phyloP scores from a whole-genome alignment of 2,329 filamentous ascomycete species.

The Fusarium floridanum region DNA sequence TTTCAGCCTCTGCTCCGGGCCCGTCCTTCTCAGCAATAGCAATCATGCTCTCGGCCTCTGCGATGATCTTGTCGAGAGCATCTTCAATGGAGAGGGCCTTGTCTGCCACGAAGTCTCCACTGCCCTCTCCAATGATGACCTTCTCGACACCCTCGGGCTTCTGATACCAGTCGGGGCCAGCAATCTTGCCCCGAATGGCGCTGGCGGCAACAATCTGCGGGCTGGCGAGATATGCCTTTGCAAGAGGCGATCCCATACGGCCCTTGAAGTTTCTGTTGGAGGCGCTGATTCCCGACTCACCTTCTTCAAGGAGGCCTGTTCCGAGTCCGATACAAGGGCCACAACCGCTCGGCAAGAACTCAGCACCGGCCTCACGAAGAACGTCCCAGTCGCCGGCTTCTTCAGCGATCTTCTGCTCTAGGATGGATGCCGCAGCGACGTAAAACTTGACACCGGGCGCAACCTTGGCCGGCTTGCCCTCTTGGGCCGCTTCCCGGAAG shows the following conservation, averaged over 20 bases:
- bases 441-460: slow-evolving; percentile 85
- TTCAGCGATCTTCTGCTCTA: slow-evolving; percentile 83
- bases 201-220: slow-evolving; percentile 94
- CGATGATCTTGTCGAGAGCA: slow-evolving; percentile 78
- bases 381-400: slow-evolving; percentile 87
- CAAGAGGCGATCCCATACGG: slow-evolving; percentile 76
- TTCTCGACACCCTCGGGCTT: slow-evolving; percentile 76
- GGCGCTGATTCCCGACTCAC: slow-evolving; percentile 87
- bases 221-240: slow-evolving; percentile 87
- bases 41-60: slow-evolving; percentile 75
- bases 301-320: slow-evolving; percentile 81
- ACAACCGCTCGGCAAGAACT: slow-evolving; percentile 78
- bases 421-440: slow-evolving; percentile 85
- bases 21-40: slow-evolving; percentile 62
- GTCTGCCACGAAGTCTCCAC: slow-evolving; percentile 73
- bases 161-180: slow-evolving; percentile 83
- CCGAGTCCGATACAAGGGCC: slow-evolving; percentile 90
- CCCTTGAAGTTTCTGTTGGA: slow-evolving; percentile 93
- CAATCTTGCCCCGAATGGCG: slow-evolving; percentile 78
- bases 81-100: slow-evolving; percentile 76
- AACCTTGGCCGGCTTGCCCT: slow-evolving; percentile 76
- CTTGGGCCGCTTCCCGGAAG: slow-evolving; percentile 81
- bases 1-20: not conserved
- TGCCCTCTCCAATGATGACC: slow-evolving; percentile 78
- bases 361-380: slow-evolving; percentile 83